Conservation (phyloP, 345 rosid genomes). For the Hibiscus trionum region DNA sequence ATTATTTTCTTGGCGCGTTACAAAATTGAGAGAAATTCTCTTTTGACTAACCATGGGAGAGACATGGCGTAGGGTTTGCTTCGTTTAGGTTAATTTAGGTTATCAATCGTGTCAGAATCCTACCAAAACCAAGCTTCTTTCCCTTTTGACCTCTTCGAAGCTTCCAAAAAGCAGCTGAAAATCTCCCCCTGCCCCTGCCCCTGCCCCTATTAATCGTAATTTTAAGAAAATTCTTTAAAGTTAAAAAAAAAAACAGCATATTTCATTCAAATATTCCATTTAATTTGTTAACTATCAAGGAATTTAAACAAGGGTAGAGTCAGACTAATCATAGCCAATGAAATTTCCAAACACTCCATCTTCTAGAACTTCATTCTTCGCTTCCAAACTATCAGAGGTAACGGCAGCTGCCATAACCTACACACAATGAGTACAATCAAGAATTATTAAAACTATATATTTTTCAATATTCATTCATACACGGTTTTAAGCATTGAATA, state of each 20-base stretch:
- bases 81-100: not conserved
- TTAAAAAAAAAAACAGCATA: not conserved
- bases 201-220: no score
- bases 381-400: slow-evolving; percentile 13
- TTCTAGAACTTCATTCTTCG: not conserved
- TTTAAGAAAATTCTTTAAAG: no score
- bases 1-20: no score
- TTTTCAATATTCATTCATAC: not conserved
- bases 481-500: not conserved
- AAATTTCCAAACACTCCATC: not conserved
- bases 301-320: not conserved
- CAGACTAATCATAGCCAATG: not conserved
- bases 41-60: no score
- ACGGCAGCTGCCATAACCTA: slow-evolving; percentile 26
- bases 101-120: not conserved
- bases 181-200: not conserved
- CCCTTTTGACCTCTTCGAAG: not conserved
- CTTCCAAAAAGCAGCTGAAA: not conserved
- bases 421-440: not conserved
- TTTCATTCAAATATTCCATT: not conserved
- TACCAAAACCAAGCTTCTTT: not conserved
- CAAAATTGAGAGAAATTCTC: no score
- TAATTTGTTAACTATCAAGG: not conserved
- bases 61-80: not conserved
- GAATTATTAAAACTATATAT: not conserved